Evolutionary conservation across 192 early-diverging fungal species (phyloP), one percentile per base, ranked within the genome.

Genomic region (Phycomyces blakesleeanus): DNA sequence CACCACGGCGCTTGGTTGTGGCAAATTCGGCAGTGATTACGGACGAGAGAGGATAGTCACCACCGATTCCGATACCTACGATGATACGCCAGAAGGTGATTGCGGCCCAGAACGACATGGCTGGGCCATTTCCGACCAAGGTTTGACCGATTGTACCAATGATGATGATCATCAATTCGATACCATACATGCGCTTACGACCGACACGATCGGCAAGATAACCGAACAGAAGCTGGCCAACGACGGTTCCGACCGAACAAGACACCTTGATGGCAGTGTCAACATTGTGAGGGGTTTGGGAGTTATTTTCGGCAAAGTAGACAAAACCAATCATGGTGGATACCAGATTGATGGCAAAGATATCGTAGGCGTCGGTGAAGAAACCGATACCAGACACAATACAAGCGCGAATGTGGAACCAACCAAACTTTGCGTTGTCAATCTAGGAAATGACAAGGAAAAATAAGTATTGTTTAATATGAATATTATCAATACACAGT

Each of bases 1-100:
- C 89, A 58, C 96, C 96, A 53, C 96, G 89, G 72, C 86, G 86
- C 18, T 84, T 77, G 29, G 87, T 83, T 24, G 87, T 88, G 50
- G 96, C 90, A 64, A 93, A 96, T 82, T 98, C 96, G 51, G 93
- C 87, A 26, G 93, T 93, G 61, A 98, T 98, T 61, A 91, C 89
- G 25, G 93, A 91, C 11, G 94, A 95, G 55, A 98, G 76, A 14
- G 96, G 96, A 75, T 98, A 98, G 72, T 98, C 96, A 55, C 93
- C 93, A 66, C 96, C 96, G 59, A 98, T 91, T 59, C 96, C 96
- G 24, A 96, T 76, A 68, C 96, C 96, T 40, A 95, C 82, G 63
- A 98, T 72, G 49, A 94, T 81, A 56, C 96, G 91, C 94, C 94
- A 96, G 56, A 89, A 83, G 66, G 93, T 80, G 14, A 95, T 80